These are phyloP conservation scores for Coemansia sp. DNA, from an alignment of 192 early-diverging fungal genomes.

Conservation along the genomic window DNA sequence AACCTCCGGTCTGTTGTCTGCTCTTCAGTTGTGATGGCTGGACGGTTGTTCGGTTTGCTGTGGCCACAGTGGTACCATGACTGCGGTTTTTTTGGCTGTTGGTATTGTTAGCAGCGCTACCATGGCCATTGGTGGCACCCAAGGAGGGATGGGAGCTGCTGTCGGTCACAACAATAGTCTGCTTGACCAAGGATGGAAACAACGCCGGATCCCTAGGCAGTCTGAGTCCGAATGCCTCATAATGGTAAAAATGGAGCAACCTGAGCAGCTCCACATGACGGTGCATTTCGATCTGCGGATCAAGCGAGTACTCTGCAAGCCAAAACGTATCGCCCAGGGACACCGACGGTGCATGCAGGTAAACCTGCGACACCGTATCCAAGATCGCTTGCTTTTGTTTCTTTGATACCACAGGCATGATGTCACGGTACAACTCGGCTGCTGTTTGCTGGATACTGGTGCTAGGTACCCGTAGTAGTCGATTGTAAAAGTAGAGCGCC, in stretches of 20 bases:
- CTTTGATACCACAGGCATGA: slow-evolving; percentile 43
- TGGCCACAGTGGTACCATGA: not conserved
- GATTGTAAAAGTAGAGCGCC: slow-evolving; percentile 38
- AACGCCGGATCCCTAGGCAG: slow-evolving; percentile 40
- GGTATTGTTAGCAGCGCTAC: not conserved
- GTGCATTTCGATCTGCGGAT: slow-evolving; percentile 55
- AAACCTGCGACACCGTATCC: slow-evolving; percentile 33
- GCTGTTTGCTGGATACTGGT: slow-evolving; percentile 21
- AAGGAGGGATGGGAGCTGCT: too few relatives aligned
- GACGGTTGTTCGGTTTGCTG: not conserved
- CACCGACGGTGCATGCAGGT: slow-evolving; percentile 22
- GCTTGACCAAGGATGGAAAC: slow-evolving; percentile 47
- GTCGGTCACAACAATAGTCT: slow-evolving; percentile 15
- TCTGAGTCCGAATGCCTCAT: slow-evolving; percentile 18
- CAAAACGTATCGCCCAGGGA: slow-evolving; percentile 31
- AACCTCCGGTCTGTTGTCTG: slow-evolving; percentile 7
- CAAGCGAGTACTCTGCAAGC: slow-evolving; percentile 39
- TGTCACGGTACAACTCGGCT: slow-evolving; percentile 48
- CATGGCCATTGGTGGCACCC: not conserved
- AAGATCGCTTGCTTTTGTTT: slow-evolving; percentile 30
- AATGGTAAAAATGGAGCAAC: slow-evolving; percentile 47
- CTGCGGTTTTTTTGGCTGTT: not conserved
- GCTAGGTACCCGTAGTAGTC: slow-evolving; percentile 12
- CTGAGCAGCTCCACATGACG: slow-evolving; percentile 50
- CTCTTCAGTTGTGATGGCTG: not conserved